Evolutionary conservation across 106 monocot genomes (phyloP), one percentile per base, ranked within the genome.

Genomic region (Dactylorhiza incarnata): DNA sequence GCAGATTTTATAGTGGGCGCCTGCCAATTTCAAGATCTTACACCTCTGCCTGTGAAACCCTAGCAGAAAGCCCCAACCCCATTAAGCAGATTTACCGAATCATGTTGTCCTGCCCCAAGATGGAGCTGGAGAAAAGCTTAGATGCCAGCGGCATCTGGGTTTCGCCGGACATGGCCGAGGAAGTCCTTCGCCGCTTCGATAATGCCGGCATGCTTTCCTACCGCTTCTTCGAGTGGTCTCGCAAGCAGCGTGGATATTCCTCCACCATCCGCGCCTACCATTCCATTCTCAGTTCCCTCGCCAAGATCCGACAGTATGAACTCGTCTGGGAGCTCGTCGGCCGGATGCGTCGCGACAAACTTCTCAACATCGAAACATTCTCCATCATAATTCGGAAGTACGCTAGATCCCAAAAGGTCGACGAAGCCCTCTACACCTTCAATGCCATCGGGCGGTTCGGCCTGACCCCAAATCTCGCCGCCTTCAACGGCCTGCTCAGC

Each of bases 151-250:
- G 89, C 19, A 48, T 99, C 53, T 59, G 67, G 23, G 77, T 91
- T 69, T 68, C 86, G 0, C 85, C 89, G 12, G 81, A 80, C 0
- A 7, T 76, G 45, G 87, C 84, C 6, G 99, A 99, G 76, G 45
- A 74, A 17, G 81, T 94, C 72, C 76, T 99, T 20, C 23, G 25
- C 62, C 76, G 78, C 53, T 80, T 99, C 61, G 86, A 91, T 56
- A 99, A 94, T 53, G 91, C 94, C 8, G 97, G 97, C 48, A 89
- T 99, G 83, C 83, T 94, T 45, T 79, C 87, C 47, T 99, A 89
- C 81, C 83, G 89, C 48, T 99, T 99, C 86, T 99, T 99, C 76
- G 83, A 85, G 44, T 99, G 97, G 97, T 63, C 86, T 12, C 72
- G 80, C 9, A 84, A 83, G 68, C 87, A 88, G 56, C 82, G 79